Conservation (phyloP, 1,284 basidiomycete genomes). For the Xerocomus nothofagi region DNA sequence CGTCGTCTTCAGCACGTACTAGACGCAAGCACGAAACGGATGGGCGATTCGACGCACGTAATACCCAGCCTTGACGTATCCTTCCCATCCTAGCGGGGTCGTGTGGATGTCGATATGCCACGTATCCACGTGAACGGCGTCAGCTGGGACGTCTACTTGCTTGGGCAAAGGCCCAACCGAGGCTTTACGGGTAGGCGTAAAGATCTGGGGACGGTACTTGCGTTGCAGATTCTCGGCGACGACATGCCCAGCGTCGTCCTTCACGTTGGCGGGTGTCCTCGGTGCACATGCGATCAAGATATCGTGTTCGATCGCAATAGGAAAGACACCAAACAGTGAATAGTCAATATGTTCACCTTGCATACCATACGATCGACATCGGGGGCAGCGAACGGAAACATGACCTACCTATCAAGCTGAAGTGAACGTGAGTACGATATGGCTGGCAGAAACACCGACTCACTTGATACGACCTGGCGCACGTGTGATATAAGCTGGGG, state of each 20-base stretch:
- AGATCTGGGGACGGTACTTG: constrained; percentile 58
- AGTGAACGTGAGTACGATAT: not conserved
- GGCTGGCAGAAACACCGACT: constrained; percentile 27
- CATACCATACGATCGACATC: not conserved
- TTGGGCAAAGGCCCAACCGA: constrained; percentile 26
- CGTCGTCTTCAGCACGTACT: not conserved
- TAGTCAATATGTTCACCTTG: constrained; percentile 90
- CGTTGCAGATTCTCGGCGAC: constrained; percentile 64
- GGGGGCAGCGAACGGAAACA: not conserved
- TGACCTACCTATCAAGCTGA: constrained; percentile 37
- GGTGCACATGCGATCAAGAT: constrained; percentile 81
- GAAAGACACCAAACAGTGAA: constrained; percentile 76
- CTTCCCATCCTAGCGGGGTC: constrained; percentile 76
- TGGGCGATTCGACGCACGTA: constrained; percentile 46
- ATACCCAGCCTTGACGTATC: constrained; percentile 83
- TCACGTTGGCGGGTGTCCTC: constrained; percentile 31
- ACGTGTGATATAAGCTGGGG: constrained; percentile 70
- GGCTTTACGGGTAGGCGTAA: constrained; percentile 47
- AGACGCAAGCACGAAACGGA: not conserved
- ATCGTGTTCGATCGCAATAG: constrained; percentile 82
- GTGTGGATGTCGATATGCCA: constrained; percentile 78
- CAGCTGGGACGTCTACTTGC: constrained; percentile 31
- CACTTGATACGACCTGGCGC: constrained; percentile 87
- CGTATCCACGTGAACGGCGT: constrained; percentile 45
- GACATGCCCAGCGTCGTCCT: constrained; percentile 46